phyloP scores from a whole-genome alignment of 306 rosid genomes.

The Cajanus cajan region DNA sequence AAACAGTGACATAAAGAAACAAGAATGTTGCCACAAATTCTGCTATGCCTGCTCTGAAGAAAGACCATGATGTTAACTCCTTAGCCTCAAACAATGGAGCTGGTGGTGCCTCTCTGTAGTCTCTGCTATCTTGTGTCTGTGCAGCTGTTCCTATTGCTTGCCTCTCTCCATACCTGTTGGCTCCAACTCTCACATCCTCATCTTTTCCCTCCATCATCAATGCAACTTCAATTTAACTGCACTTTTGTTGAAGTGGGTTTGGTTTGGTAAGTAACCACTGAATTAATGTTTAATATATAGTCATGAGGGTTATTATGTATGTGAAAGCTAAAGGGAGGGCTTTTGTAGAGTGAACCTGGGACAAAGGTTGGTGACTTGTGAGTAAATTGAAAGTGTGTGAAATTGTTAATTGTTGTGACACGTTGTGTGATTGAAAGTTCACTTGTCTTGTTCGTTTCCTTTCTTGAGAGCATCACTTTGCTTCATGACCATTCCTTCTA shows the following conservation, averaged over 20 bases:
- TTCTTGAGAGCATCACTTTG: constrained; percentile 2
- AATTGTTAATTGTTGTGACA: constrained; percentile 14
- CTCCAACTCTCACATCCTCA: constrained; percentile 43
- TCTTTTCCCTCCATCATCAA: constrained; percentile 35
- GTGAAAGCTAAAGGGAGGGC: neutral
- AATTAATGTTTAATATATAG: neutral
- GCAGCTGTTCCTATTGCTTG: constrained; percentile 40
- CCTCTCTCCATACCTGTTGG: constrained; percentile 37
- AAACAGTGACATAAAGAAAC: constrained; percentile 12
- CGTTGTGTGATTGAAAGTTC: neutral
- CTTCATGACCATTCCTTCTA: neutral
- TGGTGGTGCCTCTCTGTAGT: constrained; percentile 15
- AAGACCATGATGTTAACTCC: constrained; percentile 16
- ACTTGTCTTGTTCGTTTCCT: neutral
- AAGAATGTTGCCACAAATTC: constrained; percentile 17
- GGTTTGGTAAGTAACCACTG: neutral
- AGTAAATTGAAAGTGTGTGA: neutral
- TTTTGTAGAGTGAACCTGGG: neutral
- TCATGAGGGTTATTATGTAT: neutral
- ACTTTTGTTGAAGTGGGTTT: neutral
- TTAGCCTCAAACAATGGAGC: constrained; percentile 5
- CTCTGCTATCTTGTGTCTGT: constrained; percentile 31
- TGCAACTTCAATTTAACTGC: neutral
- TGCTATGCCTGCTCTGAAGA: constrained; percentile 16
- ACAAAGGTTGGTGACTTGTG: neutral